A percentile compares a stretch with the other conserved stretches of the same genome.
Conservation (phyloP, 23 red algal species). For the Gracilaria caudata region DNA sequence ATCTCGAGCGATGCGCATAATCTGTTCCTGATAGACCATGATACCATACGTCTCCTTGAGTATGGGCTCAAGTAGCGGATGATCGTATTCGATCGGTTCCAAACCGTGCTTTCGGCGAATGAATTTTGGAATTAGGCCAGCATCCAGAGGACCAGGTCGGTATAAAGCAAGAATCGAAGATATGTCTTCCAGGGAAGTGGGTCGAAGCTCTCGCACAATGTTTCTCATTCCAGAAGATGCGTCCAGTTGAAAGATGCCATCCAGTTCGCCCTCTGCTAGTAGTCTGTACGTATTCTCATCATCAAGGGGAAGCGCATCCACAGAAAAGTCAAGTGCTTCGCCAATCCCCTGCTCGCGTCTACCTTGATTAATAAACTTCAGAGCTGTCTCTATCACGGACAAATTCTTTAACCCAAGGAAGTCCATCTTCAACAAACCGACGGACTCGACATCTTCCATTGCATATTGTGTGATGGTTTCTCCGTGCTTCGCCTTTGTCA, state of each 20-base stretch:
- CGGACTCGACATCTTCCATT: slow-evolving; percentile 96
- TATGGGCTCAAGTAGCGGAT: slow-evolving; percentile 86
- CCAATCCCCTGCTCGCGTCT: slow-evolving; percentile 33
- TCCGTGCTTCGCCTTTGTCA: slow-evolving; percentile 83
- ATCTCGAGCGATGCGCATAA: slow-evolving; percentile 94
- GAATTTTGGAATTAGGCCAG: slow-evolving; percentile 91
- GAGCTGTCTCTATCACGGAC: slow-evolving; percentile 82
- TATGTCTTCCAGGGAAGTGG: slow-evolving; percentile 86
- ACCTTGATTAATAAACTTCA: slow-evolving; percentile 61
- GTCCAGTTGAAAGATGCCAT: slow-evolving; percentile 96
- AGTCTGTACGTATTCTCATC: slow-evolving; percentile 86
- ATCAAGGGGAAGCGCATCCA: slow-evolving; percentile 71
- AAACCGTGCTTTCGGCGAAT: slow-evolving; percentile 83
- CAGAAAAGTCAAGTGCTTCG: slow-evolving; percentile 68
- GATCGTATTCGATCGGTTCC: slow-evolving; percentile 80
- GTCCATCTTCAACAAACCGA: slow-evolving; percentile 99
- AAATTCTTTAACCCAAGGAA: slow-evolving; percentile 93
- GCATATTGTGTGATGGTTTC: slow-evolving; percentile 97
- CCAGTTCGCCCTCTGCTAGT: slow-evolving; percentile 76
- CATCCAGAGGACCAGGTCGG: slow-evolving; percentile 95
- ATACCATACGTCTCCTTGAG: slow-evolving; percentile 93
- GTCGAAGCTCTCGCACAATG: slow-evolving; percentile 90
- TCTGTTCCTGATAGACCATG: slow-evolving; percentile 99
- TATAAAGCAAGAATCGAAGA: slow-evolving; percentile 94
- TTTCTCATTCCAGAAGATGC: slow-evolving; percentile 91